Evolutionary conservation across 192 early-diverging fungal species (phyloP).

Genomic region (Haplosporangium gracile): DNA sequence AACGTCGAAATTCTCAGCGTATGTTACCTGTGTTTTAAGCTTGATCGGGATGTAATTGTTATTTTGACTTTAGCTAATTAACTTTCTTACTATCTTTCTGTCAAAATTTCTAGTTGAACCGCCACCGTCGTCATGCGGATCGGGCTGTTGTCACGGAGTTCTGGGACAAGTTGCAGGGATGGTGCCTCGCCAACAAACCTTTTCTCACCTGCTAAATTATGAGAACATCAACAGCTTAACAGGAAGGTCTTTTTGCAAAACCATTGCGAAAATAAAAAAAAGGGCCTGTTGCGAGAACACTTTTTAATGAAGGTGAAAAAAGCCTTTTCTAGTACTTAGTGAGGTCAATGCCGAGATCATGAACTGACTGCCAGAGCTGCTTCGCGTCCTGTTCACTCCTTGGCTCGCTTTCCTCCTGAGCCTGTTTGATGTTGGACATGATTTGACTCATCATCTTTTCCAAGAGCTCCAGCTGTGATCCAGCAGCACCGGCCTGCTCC

Average conservation of each 20-base stretch:
- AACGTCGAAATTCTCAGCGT: slow-evolving; percentile 66
- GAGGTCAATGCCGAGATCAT: slow-evolving; percentile 11
- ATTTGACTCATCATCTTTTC: slow-evolving; percentile 27
- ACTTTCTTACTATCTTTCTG: not conserved
- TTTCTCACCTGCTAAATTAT: slow-evolving; percentile 59
- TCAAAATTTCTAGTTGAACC: slow-evolving; percentile 61
- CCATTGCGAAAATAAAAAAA: not conserved
- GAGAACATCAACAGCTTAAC: not conserved
- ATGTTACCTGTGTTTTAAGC: slow-evolving; percentile 16
- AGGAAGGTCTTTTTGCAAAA: not conserved
- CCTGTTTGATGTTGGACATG: slow-evolving; percentile 31
- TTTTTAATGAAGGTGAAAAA: not conserved
- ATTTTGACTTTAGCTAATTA: not conserved
- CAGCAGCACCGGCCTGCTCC: not conserved
- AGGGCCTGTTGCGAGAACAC: not conserved
- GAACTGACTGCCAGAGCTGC: slow-evolving; percentile 20
- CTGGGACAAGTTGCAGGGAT: slow-evolving; percentile 68
- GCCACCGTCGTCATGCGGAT: slow-evolving; percentile 68
- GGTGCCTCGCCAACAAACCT: slow-evolving; percentile 61
- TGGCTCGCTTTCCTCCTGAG: slow-evolving; percentile 6
- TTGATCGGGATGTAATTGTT: not conserved
- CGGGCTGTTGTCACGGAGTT: slow-evolving; percentile 67
- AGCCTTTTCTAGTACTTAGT: not conserved
- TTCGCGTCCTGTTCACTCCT: not conserved
- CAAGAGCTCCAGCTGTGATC: slow-evolving; percentile 14